A percentile compares a stretch with the other conserved stretches of the same genome.
Evolutionary conservation across 768 basidiomycete genomes (phyloP).

Genomic region (Podaxis pistillaris): DNA sequence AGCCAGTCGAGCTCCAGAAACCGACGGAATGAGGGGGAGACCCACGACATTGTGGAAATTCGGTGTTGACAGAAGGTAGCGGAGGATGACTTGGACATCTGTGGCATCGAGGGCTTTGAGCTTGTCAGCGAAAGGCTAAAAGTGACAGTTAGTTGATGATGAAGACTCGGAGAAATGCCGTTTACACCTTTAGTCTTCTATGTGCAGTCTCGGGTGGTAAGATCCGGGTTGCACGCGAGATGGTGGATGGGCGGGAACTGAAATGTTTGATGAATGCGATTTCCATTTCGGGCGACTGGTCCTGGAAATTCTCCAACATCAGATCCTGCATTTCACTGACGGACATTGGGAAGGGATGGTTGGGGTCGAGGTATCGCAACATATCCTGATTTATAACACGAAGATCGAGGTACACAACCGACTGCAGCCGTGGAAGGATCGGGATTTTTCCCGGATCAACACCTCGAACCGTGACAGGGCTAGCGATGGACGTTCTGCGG

Average conservation of each 20-base stretch:
- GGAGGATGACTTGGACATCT: conserved; percentile 19
- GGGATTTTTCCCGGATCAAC: background rate
- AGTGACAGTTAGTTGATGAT: background rate
- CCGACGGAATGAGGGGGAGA: conserved; percentile 35
- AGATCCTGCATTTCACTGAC: background rate
- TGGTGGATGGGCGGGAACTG: conserved; percentile 19
- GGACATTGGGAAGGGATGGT: conserved; percentile 18
- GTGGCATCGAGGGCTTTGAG: background rate
- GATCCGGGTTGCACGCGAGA: conserved; percentile 25
- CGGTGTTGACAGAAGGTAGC: conserved; percentile 34
- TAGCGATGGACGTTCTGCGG: background rate
- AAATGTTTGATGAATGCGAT: conserved; percentile 13
- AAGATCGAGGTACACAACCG: conserved; percentile 1
- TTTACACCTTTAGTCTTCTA: conserved; percentile 28
- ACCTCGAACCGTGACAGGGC: background rate
- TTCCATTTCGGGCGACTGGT: conserved; percentile 9
- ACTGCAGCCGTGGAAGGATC: background rate
- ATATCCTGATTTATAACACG: background rate
- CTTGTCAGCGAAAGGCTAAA: background rate
- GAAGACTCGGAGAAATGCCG: background rate
- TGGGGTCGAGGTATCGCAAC: conserved; percentile 19
- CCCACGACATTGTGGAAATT: conserved; percentile 32
- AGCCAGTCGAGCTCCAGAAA: conserved; percentile 16
- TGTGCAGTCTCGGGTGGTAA: conserved; percentile 29
- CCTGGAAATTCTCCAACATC: background rate